Percentiles rank a stretch among this genome's conserved stretches.
Evolutionary conservation across 371 early-diverging fungal genomes (phyloP).

Genomic region (Rhizomucor miehei): DNA sequence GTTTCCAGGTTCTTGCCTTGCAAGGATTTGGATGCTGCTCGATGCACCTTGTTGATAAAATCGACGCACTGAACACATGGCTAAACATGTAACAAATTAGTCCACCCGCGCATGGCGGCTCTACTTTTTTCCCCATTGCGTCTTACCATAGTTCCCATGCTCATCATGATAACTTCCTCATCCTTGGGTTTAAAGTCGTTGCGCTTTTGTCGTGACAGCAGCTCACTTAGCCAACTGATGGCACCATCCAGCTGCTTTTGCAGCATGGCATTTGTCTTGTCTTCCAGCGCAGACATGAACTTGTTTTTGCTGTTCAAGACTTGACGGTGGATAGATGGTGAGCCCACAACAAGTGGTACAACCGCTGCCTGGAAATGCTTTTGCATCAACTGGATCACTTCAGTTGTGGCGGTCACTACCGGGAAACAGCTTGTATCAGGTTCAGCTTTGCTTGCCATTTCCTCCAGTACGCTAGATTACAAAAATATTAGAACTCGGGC

Average conservation of each 20-base stretch:
- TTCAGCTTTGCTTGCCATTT: constrained; percentile 63
- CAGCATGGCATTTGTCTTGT: constrained; percentile 70
- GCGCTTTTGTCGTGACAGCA: constrained; percentile 67
- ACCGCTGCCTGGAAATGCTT: constrained; percentile 86
- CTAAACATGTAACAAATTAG: constrained; percentile 19
- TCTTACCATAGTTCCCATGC: constrained; percentile 64
- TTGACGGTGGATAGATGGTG: constrained; percentile 84
- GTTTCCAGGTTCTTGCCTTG: constrained; percentile 79
- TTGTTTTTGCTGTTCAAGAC: constrained; percentile 81
- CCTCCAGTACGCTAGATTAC: constrained; percentile 67
- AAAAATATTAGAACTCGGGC: neutral
- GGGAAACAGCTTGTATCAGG: constrained; percentile 74
- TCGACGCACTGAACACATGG: constrained; percentile 74
- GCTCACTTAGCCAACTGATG: constrained; percentile 53
- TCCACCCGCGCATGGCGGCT: neutral
- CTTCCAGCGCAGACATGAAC: constrained; percentile 78
- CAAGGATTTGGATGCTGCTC: constrained; percentile 56
- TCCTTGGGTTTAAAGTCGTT: constrained; percentile 84
- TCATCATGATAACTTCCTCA: constrained; percentile 72
- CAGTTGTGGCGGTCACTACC: constrained; percentile 66
- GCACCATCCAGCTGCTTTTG: constrained; percentile 75
- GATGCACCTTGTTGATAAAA: constrained; percentile 61
- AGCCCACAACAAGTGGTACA: constrained; percentile 71
- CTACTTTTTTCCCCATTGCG: neutral
- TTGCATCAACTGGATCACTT: constrained; percentile 82